Conservation (phyloP, 495 filamentous ascomycete species). For the Pseudotulostoma volvatum region DNA sequence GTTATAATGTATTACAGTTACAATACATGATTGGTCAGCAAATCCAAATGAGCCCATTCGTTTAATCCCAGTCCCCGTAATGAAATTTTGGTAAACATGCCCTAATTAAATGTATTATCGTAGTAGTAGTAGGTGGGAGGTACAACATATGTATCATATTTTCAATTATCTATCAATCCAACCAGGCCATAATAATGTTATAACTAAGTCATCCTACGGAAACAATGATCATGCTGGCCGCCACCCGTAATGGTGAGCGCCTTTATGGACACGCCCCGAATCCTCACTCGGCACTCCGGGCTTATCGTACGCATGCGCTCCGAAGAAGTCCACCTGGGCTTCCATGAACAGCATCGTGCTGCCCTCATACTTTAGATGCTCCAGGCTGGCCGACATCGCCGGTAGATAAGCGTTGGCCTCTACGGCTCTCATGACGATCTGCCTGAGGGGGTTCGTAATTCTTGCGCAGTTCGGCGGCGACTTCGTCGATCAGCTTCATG, state of each 20-base stretch:
- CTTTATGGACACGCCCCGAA: slow-evolving; percentile 24
- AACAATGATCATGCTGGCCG: slow-evolving; percentile 13
- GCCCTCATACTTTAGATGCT: slow-evolving; percentile 51
- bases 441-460: slow-evolving; percentile 37
- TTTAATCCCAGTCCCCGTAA: no score
- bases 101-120: no score
- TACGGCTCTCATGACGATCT: slow-evolving; percentile 38
- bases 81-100: no score
- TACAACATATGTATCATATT: no score
- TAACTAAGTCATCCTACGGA: no score
- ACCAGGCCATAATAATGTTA: no score
- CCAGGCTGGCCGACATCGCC: slow-evolving; percentile 44
- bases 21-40: no score
- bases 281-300: slow-evolving; percentile 25
- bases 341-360: slow-evolving; percentile 50
- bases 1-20: no score
- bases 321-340: slow-evolving; percentile 62
- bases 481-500: slow-evolving; percentile 29
- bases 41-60: no score
- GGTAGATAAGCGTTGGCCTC: slow-evolving; percentile 50
- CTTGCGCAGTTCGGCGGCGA: slow-evolving; percentile 38
- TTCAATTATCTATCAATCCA: no score
- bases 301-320: slow-evolving; percentile 50
- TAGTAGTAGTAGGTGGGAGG: no score
- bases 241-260: slow-evolving; percentile 30